Conservation (phyloP, 2,329 filamentous ascomycete genomes). For the Ophiostoma fasciatum region DNA sequence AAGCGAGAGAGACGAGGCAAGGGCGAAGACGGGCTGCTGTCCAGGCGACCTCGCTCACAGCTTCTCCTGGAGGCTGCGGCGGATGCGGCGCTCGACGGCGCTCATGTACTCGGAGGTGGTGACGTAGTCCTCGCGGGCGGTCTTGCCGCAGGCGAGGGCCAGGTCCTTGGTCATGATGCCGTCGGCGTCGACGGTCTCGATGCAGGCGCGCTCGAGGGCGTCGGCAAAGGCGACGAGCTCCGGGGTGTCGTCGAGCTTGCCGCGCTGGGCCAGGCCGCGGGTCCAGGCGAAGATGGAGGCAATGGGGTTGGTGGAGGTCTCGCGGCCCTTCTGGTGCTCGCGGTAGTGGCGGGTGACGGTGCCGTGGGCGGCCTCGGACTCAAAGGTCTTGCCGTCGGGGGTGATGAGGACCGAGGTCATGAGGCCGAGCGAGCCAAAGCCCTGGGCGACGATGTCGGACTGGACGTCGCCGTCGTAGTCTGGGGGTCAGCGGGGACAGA, state of each 20-base stretch:
- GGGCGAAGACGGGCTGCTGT: too few relatives aligned
- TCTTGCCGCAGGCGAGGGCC: conserved; percentile 86
- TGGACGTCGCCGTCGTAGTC: conserved; percentile 99
- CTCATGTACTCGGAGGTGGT: conserved; percentile 85
- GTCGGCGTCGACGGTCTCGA: conserved; percentile 86
- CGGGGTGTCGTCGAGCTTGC: conserved; percentile 82
- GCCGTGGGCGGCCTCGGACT: conserved; percentile 94
- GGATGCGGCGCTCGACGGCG: conserved; percentile 82
- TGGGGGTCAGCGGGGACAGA: conserved; percentile 20
- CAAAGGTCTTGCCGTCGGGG: conserved; percentile 90
- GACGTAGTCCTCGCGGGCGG: conserved; percentile 69
- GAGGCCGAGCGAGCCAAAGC: conserved; percentile 92
- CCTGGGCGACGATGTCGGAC: conserved; percentile 95
- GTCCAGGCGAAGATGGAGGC: conserved; percentile 99
- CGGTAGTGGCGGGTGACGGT: conserved; percentile 98
- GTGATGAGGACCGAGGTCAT: conserved; percentile 98
- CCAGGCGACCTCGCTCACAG: too few relatives aligned
- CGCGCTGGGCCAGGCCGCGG: conserved; percentile 81
- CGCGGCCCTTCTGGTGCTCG: conserved; percentile 94
- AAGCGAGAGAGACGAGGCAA: too few relatives aligned
- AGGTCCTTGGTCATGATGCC: conserved; percentile 99
- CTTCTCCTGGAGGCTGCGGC: conserved; percentile 65
- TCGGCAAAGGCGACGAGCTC: conserved; percentile 86
- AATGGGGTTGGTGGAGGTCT: conserved; percentile 97
- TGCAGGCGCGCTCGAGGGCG: conserved; percentile 78